Percentiles rank a stretch among this genome's conserved stretches.
phyloP scores from a whole-genome alignment of 148 eudicot genomes.

The Cornus suecica region DNA sequence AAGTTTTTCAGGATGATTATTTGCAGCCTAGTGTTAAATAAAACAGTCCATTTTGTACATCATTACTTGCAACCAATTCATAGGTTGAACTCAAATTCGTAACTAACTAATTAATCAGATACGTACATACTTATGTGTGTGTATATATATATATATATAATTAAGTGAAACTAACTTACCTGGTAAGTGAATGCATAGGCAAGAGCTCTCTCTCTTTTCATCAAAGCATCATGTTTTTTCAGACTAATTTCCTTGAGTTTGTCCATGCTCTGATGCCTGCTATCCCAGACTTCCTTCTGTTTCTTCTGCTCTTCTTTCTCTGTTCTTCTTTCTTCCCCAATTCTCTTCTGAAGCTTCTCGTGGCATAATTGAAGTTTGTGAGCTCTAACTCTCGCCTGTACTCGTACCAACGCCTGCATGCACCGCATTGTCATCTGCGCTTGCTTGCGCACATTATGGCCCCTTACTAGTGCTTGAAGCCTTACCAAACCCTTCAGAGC shows the following conservation, averaged over 20 bases:
- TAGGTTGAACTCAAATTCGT: too few relatives aligned
- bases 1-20: too few relatives aligned
- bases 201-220: conserved; percentile 73
- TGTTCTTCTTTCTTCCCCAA: conserved; percentile 11
- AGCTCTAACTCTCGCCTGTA: conserved; percentile 83
- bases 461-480: conserved; percentile 95
- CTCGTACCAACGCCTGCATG: conserved; percentile 95
- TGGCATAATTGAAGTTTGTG: conserved; percentile 48
- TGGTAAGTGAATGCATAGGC: conserved; percentile 75
- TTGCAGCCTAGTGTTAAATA: too few relatives aligned
- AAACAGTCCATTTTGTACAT: too few relatives aligned
- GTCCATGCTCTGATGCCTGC: conserved; percentile 35
- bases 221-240: conserved; percentile 49
- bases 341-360: conserved; percentile 34
- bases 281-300: conserved; percentile 32
- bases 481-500: conserved; percentile 93
- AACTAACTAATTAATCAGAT: too few relatives aligned
- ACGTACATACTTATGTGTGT: too few relatives aligned
- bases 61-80: too few relatives aligned
- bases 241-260: conserved; percentile 32
- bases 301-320: conserved; percentile 9
- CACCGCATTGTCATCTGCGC: conserved; percentile 98
- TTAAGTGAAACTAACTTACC: conserved; percentile 50
- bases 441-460: conserved; percentile 89
- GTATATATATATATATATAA: too few relatives aligned